Percentiles rank a stretch among this genome's conserved stretches.
Evolutionary conservation across 352 stramenopile genomes (phyloP).

Genomic region (Phytophthora cactorum): DNA sequence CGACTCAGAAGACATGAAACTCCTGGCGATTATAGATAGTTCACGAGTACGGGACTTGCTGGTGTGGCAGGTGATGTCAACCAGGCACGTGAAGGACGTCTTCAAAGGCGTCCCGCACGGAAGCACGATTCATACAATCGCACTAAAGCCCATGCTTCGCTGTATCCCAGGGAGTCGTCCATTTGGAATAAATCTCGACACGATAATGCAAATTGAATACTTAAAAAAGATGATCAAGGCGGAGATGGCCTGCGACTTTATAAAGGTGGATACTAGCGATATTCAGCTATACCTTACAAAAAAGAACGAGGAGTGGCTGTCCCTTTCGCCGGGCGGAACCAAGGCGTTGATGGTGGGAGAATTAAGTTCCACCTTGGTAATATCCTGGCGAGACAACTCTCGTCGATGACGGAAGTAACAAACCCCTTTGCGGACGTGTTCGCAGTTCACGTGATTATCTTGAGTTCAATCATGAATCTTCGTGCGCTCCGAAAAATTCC

Average conservation of each 20-base stretch:
- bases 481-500: not conserved
- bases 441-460: not conserved
- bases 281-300: not conserved
- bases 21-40: not conserved
- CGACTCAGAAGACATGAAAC: not conserved
- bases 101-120: not conserved
- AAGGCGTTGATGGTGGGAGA: not conserved
- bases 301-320: not conserved
- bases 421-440: not conserved
- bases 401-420: not conserved
- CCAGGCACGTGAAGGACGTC: not conserved
- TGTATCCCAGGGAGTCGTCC: not conserved
- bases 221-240: not conserved
- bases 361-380: not conserved
- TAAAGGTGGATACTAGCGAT: not conserved
- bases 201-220: not conserved
- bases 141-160: slow-evolving; percentile 2
- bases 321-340: not conserved
- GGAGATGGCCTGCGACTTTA: not conserved
- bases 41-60: not conserved
- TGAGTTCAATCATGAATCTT: not conserved
- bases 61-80: not conserved
- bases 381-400: not conserved
- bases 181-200: not conserved
- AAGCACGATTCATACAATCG: not conserved